Percentiles rank a stretch among this genome's conserved stretches.
Evolutionary conservation across 495 filamentous ascomycete species (phyloP).

Genomic region (Aspergillus asperescens): DNA sequence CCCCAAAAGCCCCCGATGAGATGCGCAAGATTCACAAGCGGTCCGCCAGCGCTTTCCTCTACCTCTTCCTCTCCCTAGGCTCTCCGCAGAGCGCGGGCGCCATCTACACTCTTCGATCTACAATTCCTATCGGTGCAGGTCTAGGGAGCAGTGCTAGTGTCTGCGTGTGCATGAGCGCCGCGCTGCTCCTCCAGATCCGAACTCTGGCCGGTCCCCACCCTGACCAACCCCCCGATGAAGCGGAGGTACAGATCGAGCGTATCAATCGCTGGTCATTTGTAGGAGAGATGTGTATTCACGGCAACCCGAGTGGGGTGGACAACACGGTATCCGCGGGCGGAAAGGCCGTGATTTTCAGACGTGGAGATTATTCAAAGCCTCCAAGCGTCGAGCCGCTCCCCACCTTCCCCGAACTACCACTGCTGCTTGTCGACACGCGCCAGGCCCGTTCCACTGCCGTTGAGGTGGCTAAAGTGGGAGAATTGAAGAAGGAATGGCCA

Average conservation of each 20-base stretch:
- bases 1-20: slow-evolving; percentile 54
- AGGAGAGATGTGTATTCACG: slow-evolving; percentile 93
- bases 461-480: slow-evolving; percentile 81
- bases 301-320: slow-evolving; percentile 92
- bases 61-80: slow-evolving; percentile 85
- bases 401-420: slow-evolving; percentile 83
- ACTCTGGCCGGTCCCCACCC: slow-evolving; percentile 82
- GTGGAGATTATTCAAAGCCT: slow-evolving; percentile 69
- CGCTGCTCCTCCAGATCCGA: slow-evolving; percentile 81
- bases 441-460: slow-evolving; percentile 73
- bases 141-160: slow-evolving; percentile 91
- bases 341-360: slow-evolving; percentile 86
- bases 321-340: slow-evolving; percentile 94
- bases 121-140: slow-evolving; percentile 87
- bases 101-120: slow-evolving; percentile 87
- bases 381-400: slow-evolving; percentile 70
- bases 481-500: slow-evolving; percentile 62
- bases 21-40: slow-evolving; percentile 72
- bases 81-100: slow-evolving; percentile 69
- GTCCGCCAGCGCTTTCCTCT: slow-evolving; percentile 81
- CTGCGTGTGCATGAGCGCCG: slow-evolving; percentile 80
- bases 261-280: slow-evolving; percentile 98
- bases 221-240: slow-evolving; percentile 78
- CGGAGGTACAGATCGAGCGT: slow-evolving; percentile 77
- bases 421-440: slow-evolving; percentile 82